Base-by-base conservation (phyloP, 805 yeast species). In the Pichia exigua region DNA sequence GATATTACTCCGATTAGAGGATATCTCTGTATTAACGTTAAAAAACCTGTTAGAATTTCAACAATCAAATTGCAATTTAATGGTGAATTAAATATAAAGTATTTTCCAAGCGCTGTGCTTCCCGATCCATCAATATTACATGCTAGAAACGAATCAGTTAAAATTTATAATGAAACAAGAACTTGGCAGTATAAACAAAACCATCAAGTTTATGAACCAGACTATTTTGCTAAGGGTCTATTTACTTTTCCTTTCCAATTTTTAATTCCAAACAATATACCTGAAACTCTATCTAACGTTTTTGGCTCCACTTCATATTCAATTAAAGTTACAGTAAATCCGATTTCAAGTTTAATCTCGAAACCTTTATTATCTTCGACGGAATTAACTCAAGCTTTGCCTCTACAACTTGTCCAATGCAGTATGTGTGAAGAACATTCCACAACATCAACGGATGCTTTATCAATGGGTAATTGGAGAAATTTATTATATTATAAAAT, bases 391-490 rank as follows among this genome's bases (percentile, higher is more conserved):
- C 42, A 12, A 4, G 24, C 44, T 7, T 21, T 54, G 42, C 54
- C 54, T 15, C n/a, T 54, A 13, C 51, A 51, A 18, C 13, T 32
- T 50, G 57, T 54, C 46, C 53, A 30, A 44, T 62, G 65, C 39
- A 44, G 50, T 20, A 50, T 55, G 4, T 49, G 45, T 24, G 13
- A 27, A 12, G 38, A 11, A 2, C 22, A 5, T 8, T 45, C 47
- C 5, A 26, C 35, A n/a, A 41, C 48, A 2, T 15, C 28, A 11
- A 45, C 54, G 2, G 56, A 50, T 46, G 47, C 53, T 3, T n/a
- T 60, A 3, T 60, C 66, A 0, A 26, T 61, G 20, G 71, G 70
- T 9, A 63, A 56, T 42, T 67, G 71, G 71, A 60, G 70, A 57
- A 53, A 65, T 35, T 47, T 65, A 42, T 48, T 61, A 13, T 54